A percentile compares a stretch with the other conserved stretches of the same genome.
Evolutionary conservation across 2,329 filamentous ascomycete species (phyloP).

Genomic region (Verticillium longisporum): DNA sequence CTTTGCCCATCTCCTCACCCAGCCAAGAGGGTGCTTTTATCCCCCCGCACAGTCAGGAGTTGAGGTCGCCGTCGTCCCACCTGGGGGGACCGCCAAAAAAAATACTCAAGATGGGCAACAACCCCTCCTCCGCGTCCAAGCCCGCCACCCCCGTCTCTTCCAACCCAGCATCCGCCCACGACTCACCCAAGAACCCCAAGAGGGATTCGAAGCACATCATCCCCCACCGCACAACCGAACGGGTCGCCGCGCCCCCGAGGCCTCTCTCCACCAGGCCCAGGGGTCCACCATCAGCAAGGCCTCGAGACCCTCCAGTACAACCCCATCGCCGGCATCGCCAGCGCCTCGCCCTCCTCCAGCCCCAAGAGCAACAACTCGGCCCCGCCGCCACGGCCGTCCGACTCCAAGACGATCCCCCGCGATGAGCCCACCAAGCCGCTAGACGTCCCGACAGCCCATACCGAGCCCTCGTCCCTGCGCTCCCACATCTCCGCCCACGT

Average conservation of each 20-base stretch:
- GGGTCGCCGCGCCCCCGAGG: conserved; percentile 53
- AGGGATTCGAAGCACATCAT: conserved; percentile 46
- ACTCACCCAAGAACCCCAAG: conserved; percentile 19
- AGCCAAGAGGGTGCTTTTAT: neutral
- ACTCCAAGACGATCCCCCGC: conserved; percentile 14
- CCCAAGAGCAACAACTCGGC: conserved; percentile 5
- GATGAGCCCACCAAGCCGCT: conserved; percentile 48
- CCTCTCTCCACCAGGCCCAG: conserved; percentile 53
- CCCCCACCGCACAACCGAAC: conserved; percentile 46
- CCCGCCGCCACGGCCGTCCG: conserved; percentile 13
- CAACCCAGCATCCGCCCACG: conserved; percentile 19
- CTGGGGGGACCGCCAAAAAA: neutral
- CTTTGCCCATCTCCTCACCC: neutral
- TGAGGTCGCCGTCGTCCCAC: neutral
- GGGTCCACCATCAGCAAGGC: conserved; percentile 44
- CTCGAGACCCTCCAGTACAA: conserved; percentile 39
- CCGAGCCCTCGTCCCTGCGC: conserved; percentile 26
- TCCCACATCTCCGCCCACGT: conserved; percentile 28
- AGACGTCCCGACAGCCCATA: conserved; percentile 40
- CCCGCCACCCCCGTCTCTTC: conserved; percentile 21
- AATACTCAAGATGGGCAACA: conserved; percentile 26
- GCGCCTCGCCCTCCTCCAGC: conserved; percentile 32
- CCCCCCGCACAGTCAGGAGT: no score
- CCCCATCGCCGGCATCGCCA: conserved; percentile 38
- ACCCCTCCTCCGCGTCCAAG: conserved; percentile 24